Conservation (phyloP, 495 filamentous ascomycete genomes). For the Aspergillus hancockii region DNA sequence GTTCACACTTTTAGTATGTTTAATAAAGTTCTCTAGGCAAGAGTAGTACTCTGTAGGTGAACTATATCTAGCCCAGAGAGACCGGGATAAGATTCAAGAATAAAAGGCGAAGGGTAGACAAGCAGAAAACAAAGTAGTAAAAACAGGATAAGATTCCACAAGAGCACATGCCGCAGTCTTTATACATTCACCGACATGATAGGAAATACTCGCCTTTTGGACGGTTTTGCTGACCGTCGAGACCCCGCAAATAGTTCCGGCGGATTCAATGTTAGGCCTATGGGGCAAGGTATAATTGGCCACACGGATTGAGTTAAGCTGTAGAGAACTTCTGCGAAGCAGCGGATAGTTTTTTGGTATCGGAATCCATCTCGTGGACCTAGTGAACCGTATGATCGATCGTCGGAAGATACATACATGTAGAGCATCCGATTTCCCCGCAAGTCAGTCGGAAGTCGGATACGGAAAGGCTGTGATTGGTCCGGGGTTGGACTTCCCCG, state of each 20-base stretch:
- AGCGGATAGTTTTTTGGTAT: not conserved
- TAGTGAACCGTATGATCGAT: not conserved
- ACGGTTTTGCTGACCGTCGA: not conserved
- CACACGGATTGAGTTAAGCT: too few relatives aligned
- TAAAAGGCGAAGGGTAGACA: not conserved
- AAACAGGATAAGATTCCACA: not conserved
- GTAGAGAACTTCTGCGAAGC: not conserved
- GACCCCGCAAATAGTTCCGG: not conserved
- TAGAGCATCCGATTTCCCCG: slow-evolving; percentile 11
- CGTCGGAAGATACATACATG: slow-evolving; percentile 6
- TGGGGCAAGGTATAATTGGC: not conserved
- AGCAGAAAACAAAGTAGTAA: not conserved
- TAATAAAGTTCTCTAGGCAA: too few relatives aligned
- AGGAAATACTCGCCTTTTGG: slow-evolving; percentile 12
- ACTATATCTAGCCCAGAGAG: not conserved
- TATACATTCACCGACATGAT: slow-evolving; percentile 12
- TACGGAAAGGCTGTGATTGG: not conserved
- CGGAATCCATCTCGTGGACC: not conserved
- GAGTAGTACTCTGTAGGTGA: too few relatives aligned
- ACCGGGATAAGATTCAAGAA: not conserved
- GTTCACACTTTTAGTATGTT: too few relatives aligned
- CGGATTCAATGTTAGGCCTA: not conserved
- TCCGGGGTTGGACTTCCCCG: not conserved
- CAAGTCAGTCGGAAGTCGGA: slow-evolving; percentile 13
- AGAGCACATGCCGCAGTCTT: not conserved